Evolutionary conservation across 2,329 filamentous ascomycete species (phyloP).

Genomic region (Fusarium pseudocircinatum): DNA sequence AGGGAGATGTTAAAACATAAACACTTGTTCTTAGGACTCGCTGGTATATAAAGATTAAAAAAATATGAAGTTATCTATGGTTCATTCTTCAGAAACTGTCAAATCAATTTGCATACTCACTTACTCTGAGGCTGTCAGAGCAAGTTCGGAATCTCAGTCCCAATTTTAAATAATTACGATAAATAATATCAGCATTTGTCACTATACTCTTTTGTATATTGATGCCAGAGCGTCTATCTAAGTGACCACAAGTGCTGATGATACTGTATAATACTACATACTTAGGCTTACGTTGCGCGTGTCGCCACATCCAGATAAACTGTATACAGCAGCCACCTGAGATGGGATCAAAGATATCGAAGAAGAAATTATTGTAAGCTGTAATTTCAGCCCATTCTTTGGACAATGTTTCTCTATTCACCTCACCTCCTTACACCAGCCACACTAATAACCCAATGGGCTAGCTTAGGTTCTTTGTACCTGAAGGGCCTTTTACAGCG

Average conservation of each 20-base stretch:
- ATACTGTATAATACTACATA: background rate
- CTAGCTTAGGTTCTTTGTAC: conserved; percentile 1
- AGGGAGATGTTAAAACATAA: background rate
- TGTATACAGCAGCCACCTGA: background rate
- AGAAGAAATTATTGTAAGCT: background rate
- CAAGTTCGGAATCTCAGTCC: background rate
- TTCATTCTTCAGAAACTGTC: background rate
- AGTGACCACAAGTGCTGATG: background rate
- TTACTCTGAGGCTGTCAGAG: too few relatives aligned
- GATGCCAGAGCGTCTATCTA: background rate
- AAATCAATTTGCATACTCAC: background rate
- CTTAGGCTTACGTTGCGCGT: background rate
- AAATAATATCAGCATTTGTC: background rate
- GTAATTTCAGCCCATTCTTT: conserved; percentile 6
- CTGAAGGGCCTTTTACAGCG: conserved; percentile 28
- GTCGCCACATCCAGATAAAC: background rate
- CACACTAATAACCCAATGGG: conserved; percentile 24
- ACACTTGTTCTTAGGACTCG: background rate
- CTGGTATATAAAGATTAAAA: background rate
- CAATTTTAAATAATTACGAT: background rate
- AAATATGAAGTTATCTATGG: background rate
- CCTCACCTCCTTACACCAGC: conserved; percentile 28
- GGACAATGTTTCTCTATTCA: background rate
- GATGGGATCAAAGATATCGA: background rate
- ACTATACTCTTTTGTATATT: background rate